These are phyloP conservation scores for Chytriomyces sp. DNA, from an alignment of 192 early-diverging fungal genomes.

Conservation along the genomic window DNA sequence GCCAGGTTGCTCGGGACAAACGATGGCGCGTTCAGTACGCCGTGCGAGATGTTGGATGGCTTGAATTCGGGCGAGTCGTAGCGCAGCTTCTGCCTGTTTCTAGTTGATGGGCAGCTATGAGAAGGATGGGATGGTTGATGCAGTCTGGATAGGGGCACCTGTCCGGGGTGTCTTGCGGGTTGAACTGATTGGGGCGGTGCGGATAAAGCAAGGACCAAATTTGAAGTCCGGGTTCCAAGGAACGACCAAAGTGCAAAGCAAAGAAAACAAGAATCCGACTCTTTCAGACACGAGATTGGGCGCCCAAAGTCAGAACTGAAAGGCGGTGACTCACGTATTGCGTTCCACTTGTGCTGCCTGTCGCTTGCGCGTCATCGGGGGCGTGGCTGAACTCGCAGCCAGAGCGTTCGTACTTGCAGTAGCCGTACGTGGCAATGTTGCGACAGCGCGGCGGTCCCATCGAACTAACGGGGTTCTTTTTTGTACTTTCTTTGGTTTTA, in stretches of 20 bases:
- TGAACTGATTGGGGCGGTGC: too few relatives aligned
- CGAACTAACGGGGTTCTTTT: too few relatives aligned
- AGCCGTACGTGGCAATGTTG: slow-evolving; percentile 83
- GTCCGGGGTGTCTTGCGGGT: background rate
- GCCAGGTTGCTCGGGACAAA: slow-evolving; percentile 58
- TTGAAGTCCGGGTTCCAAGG: too few relatives aligned
- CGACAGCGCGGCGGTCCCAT: slow-evolving; percentile 60
- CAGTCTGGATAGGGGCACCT: background rate
- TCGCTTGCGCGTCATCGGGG: slow-evolving; percentile 49
- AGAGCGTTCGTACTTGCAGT: slow-evolving; percentile 80
- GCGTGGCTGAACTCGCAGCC: slow-evolving; percentile 88
- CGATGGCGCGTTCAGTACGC: slow-evolving; percentile 51
- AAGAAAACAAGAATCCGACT: too few relatives aligned
- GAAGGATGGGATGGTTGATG: background rate
- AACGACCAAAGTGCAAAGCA: too few relatives aligned
- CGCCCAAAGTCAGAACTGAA: too few relatives aligned
- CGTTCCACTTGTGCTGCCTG: too few relatives aligned
- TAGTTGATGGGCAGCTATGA: background rate
- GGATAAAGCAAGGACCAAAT: too few relatives aligned
- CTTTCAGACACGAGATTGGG: too few relatives aligned
- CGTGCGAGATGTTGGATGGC: slow-evolving; percentile 36
- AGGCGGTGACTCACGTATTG: too few relatives aligned
- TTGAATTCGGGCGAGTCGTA: slow-evolving; percentile 75
- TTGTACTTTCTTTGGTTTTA: too few relatives aligned
- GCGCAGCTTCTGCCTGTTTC: slow-evolving; percentile 56